These are phyloP conservation scores for Penicillium sp. DNA, from an alignment of 2,329 filamentous ascomycete genomes.

Conservation along the genomic window DNA sequence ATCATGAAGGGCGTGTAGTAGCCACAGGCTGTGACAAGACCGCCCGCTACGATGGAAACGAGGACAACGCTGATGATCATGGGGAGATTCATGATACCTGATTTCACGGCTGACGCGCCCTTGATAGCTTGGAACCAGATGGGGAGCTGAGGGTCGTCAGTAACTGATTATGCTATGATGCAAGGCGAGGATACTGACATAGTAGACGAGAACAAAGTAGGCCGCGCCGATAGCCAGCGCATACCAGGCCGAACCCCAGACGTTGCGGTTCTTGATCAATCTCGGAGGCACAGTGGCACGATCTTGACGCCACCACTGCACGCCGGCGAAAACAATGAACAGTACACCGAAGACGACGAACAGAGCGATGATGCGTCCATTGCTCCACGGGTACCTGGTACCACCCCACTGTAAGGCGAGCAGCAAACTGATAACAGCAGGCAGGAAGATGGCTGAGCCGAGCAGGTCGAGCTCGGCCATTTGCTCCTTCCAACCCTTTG, in stretches of 20 bases:
- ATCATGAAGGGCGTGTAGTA: conserved; percentile 47
- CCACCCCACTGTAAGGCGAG: conserved; percentile 54
- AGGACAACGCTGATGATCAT: conserved; percentile 37
- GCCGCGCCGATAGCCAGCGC: conserved; percentile 47
- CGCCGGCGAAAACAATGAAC: conserved; percentile 42
- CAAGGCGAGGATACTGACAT: conserved; percentile 28
- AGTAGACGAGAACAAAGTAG: conserved; percentile 50
- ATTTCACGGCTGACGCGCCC: conserved; percentile 35
- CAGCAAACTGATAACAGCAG: conserved; percentile 49
- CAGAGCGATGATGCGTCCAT: conserved; percentile 50
- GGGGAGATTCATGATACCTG: conserved; percentile 43
- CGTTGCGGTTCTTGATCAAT: conserved; percentile 47
- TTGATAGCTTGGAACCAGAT: conserved; percentile 49
- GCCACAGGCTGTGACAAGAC: conserved; percentile 34
- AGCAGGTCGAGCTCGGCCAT: conserved; percentile 43
- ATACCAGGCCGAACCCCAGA: conserved; percentile 44
- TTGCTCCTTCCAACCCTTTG: conserved; percentile 25
- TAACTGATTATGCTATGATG: too few relatives aligned
- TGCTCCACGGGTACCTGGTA: conserved; percentile 48
- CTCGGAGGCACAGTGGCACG: conserved; percentile 49
- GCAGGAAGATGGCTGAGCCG: conserved; percentile 50
- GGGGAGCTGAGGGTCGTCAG: conserved; percentile 37
- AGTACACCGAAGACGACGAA: conserved; percentile 56
- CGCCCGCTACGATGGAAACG: conserved; percentile 35
- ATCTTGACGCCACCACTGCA: conserved; percentile 44